phyloP scores from a whole-genome alignment of 2,329 filamentous ascomycete genomes.

The Cordyceps militaris region DNA sequence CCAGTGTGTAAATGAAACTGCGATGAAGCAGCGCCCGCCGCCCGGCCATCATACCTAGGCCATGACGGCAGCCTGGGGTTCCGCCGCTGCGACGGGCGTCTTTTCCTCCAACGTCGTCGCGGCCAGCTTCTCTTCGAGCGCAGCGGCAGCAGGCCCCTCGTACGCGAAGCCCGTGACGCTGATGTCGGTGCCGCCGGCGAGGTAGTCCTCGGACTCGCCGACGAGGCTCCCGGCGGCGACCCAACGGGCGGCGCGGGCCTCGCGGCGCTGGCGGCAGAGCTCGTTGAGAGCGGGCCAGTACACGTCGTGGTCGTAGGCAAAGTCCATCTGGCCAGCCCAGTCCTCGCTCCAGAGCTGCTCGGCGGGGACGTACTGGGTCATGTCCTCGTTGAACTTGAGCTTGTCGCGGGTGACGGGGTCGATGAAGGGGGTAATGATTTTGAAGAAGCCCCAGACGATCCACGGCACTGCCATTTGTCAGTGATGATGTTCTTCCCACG shows the following conservation, averaged over 20 bases:
- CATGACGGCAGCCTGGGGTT: constrained; percentile 20
- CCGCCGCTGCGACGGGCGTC: constrained; percentile 19
- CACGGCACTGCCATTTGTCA: constrained; percentile 63
- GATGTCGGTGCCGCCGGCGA: constrained; percentile 54
- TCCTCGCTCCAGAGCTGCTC: constrained; percentile 76
- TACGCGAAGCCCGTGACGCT: constrained; percentile 29
- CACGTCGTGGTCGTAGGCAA: constrained; percentile 78
- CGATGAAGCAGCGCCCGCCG: neutral
- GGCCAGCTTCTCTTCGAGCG: constrained; percentile 10
- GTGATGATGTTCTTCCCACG: neutral
- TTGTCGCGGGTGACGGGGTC: constrained; percentile 90
- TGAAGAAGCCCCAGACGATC: constrained; percentile 91
- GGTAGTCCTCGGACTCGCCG: constrained; percentile 80
- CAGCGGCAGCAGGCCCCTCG: neutral
- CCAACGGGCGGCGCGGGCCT: constrained; percentile 64
- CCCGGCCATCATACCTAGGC: neutral
- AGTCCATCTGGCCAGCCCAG: constrained; percentile 69
- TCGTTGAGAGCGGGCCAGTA: constrained; percentile 86
- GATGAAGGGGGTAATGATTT: constrained; percentile 91
- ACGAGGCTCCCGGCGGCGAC: constrained; percentile 69
- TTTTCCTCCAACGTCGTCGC: constrained; percentile 11
- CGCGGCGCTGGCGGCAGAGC: constrained; percentile 59
- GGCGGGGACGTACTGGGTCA: constrained; percentile 71
- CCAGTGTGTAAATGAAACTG: neutral
- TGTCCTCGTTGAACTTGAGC: constrained; percentile 95